A percentile compares a stretch with the other conserved stretches of the same genome.
These are phyloP conservation scores for Leccinellum luteum DNA, from an alignment of 768 basidiomycete species.

Conservation along the genomic window DNA sequence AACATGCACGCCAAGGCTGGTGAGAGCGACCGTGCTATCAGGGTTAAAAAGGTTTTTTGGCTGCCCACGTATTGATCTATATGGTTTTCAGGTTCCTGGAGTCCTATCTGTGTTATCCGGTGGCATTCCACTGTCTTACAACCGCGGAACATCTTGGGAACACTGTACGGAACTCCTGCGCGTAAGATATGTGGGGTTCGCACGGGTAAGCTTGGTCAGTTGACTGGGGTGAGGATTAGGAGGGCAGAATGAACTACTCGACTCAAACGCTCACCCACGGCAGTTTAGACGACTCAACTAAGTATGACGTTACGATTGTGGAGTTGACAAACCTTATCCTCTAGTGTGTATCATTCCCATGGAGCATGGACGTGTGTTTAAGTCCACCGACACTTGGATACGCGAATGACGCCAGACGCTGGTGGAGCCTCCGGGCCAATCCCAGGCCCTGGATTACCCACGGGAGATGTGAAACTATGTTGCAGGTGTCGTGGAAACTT, in stretches of 20 bases:
- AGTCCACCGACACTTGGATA: neutral
- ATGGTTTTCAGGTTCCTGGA: neutral
- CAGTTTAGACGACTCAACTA: neutral
- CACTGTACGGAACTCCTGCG: too few species aligned
- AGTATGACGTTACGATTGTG: neutral
- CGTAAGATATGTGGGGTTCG: too few species aligned
- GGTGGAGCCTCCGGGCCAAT: neutral
- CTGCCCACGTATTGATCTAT: slow-evolving; percentile 32
- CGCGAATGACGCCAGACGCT: too few species aligned
- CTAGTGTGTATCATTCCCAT: neutral
- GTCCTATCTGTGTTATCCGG: slow-evolving; percentile 2
- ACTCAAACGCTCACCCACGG: neutral
- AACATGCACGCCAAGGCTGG: slow-evolving; percentile 90
- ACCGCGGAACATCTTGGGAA: too few species aligned
- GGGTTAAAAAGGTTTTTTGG: slow-evolving; percentile 71
- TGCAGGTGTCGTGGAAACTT: neutral
- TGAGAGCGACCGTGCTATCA: slow-evolving; percentile 83
- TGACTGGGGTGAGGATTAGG: neutral
- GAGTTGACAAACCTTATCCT: neutral
- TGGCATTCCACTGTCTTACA: neutral
- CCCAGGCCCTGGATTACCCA: neutral
- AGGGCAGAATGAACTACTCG: neutral
- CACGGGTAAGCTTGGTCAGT: neutral
- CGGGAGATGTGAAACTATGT: neutral
- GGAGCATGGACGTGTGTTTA: neutral